Evolutionary conservation across 176 grass and related monocot genomes (phyloP).

Genomic region (Saccharum officinarum): DNA sequence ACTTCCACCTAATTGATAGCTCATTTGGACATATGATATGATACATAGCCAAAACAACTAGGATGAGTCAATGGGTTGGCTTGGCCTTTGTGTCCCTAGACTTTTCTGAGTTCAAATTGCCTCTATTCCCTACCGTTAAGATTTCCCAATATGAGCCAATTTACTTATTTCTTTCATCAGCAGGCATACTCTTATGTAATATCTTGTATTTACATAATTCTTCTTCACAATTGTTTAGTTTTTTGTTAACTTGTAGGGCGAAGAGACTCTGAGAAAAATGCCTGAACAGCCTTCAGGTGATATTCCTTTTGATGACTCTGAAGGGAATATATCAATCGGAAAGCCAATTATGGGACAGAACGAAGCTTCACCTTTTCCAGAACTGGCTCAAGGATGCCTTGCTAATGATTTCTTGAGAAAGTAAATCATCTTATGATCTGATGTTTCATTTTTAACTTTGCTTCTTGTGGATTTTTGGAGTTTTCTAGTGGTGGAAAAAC

Average conservation of each 20-base stretch:
- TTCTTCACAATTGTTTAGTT: conserved; percentile 2
- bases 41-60: not conserved
- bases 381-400: conserved; percentile 54
- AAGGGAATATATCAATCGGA: conserved; percentile 33
- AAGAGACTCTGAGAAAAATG: conserved; percentile 18
- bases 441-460: not conserved
- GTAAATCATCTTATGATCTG: conserved; percentile 36
- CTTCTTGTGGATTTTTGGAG: not conserved
- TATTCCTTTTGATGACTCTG: conserved; percentile 24
- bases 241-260: conserved; percentile 30
- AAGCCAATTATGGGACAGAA: conserved; percentile 28
- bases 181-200: not conserved
- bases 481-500: not conserved
- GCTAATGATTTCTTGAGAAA: conserved; percentile 92
- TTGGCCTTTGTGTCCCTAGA: not conserved
- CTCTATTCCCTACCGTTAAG: conserved; percentile 7
- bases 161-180: conserved; percentile 15
- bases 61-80: not conserved
- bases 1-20: not conserved
- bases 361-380: conserved; percentile 41
- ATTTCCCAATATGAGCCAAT: not conserved
- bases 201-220: not conserved
- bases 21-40: not conserved
- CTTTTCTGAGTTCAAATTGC: conserved; percentile 1
- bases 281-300: conserved; percentile 4